Evolutionary conservation across 2,329 filamentous ascomycete species (phyloP), one percentile per base, ranked within the genome.

Genomic region (Fusarium mundagurra): DNA sequence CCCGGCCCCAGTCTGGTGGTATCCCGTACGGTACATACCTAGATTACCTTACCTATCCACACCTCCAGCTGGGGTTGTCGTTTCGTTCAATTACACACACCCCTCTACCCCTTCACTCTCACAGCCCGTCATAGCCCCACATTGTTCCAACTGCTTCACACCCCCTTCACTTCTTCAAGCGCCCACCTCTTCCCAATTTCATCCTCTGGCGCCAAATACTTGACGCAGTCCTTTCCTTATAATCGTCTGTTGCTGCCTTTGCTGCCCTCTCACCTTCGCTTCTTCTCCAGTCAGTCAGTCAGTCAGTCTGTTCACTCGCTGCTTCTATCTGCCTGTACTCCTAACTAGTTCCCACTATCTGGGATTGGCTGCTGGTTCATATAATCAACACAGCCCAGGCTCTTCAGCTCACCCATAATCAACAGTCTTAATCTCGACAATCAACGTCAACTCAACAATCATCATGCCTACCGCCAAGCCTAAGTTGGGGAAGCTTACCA

Each of bases 401-500:
- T 66, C 61, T 38, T 62, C 70, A 63, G 61, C 66, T 71, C 64
- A 45, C 44, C 62, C 62, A 64, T 53, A 61, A 68, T 59, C 69
- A 68, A 50, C 68, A 68, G 66, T 59, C 58, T 44, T 63, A 45
- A 67, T 53, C 48, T 61, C 53, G 53, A 67, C 61, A 61, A 54
- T 24, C 54, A 58, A 58, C 69, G 43, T 54, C 61, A 64, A 64
- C 39, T 62, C 63, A 61, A 62, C 66, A 59, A 55, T 61, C 84
- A 86, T 54, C 76, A 90, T 90, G 86, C 83, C 88, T 81, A 78
- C 85, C 65, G 80, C 80, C 79, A 89, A 88, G 81, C 90, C 90
- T 77, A 92, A 88, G 88, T 86, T 90, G 79, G 83, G 87, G 76
- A 88, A 89, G 83, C 86, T 92, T 82, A 86, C 88, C 76, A 92